Conservation (phyloP, 2,329 filamentous ascomycete genomes). For the Emergomyces orientalis region DNA sequence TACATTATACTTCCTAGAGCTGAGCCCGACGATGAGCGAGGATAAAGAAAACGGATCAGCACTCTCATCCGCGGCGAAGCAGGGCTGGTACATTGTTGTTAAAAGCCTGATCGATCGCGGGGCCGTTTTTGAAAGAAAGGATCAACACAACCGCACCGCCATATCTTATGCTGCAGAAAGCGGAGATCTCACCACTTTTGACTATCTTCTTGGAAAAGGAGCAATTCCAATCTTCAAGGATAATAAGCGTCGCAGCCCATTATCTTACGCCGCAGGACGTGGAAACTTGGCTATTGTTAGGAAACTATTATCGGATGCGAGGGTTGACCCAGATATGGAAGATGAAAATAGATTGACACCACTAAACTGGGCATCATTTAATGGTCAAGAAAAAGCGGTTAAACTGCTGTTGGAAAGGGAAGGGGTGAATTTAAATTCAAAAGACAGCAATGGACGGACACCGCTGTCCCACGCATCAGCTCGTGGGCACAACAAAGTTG, state of each 20-base stretch:
- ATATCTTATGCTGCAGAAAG: slow-evolving; percentile 8
- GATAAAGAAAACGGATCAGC: slow-evolving; percentile 5
- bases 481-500: not conserved
- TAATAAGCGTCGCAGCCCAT: slow-evolving; percentile 3
- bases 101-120: slow-evolving; percentile 10
- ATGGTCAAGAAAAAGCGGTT: slow-evolving; percentile 4
- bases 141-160: slow-evolving; percentile 2
- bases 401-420: slow-evolving; percentile 6
- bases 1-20: not conserved
- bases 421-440: not conserved
- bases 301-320: slow-evolving; percentile 10
- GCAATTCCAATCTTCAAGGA: slow-evolving; percentile 7
- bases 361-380: slow-evolving; percentile 7
- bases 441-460: not conserved
- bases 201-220: slow-evolving; percentile 6
- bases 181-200: slow-evolving; percentile 10
- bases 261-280: slow-evolving; percentile 10
- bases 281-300: slow-evolving; percentile 9
- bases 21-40: not conserved
- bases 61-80: slow-evolving; percentile 8
- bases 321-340: slow-evolving; percentile 8
- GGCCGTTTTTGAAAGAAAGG: slow-evolving; percentile 8
- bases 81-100: slow-evolving; percentile 12
- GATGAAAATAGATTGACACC: slow-evolving; percentile 8
- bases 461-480: not conserved